Conservation (phyloP, 345 rosid species). For the Eutrema japonicum region DNA sequence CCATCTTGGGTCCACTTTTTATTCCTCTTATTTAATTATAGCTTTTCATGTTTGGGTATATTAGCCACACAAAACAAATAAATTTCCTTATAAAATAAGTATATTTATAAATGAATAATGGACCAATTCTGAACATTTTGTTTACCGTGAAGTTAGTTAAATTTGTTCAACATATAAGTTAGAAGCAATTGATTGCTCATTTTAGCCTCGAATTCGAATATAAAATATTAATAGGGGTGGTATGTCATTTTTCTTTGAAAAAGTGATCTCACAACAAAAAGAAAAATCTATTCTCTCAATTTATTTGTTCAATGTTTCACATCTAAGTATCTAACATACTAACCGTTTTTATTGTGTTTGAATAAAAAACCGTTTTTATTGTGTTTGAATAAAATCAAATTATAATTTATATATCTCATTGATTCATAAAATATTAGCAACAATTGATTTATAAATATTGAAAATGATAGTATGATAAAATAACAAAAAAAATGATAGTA, state of each 20-base stretch:
- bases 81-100: too few species aligned
- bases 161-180: not conserved
- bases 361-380: not conserved
- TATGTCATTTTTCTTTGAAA: not conserved
- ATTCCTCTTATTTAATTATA: not conserved
- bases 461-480: not conserved
- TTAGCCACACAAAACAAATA: constrained; percentile 1
- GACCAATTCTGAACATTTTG: not conserved
- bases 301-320: not conserved
- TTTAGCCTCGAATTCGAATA: not conserved
- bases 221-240: not conserved
- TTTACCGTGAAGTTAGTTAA: not conserved
- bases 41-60: not conserved
- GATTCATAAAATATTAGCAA: not conserved
- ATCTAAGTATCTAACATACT: not conserved
- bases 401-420: not conserved
- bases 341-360: not conserved
- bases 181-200: not conserved
- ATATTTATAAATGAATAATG: too few species aligned
- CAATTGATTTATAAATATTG: not conserved
- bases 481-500: too few species aligned
- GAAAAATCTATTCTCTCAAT: not conserved
- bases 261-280: not conserved
- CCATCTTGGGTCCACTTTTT: constrained; percentile 32
- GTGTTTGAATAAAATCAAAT: not conserved